These are phyloP conservation scores for Thalassiosira exigua DNA, from an alignment of 352 stramenopile species.

Conservation along the genomic window DNA sequence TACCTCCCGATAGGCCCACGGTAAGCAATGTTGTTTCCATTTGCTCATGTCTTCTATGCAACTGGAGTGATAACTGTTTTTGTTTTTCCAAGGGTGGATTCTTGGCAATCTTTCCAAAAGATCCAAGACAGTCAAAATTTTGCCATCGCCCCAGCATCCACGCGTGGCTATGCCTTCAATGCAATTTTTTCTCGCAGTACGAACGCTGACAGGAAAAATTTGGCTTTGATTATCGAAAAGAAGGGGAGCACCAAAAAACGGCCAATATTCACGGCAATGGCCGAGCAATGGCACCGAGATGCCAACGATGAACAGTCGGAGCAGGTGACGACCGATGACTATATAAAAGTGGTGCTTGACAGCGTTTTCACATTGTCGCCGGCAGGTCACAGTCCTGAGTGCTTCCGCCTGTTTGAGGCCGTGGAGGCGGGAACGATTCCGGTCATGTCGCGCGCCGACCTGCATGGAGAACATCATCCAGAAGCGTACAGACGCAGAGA, in stretches of 20 bases:
- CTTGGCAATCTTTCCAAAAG: constrained; percentile 2
- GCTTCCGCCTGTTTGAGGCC: constrained; percentile 66
- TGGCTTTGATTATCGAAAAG: background rate
- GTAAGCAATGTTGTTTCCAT: no score
- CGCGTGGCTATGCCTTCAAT: constrained; percentile 54
- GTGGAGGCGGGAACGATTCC: constrained; percentile 65
- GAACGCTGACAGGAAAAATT: background rate
- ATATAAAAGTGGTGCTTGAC: constrained; percentile 59
- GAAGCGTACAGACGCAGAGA: no score
- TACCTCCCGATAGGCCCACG: constrained; percentile 35
- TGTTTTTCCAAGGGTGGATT: constrained; percentile 23
- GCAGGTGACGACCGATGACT: constrained; percentile 43
- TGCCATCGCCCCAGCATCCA: constrained; percentile 21
- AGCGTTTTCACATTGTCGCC: constrained; percentile 65
- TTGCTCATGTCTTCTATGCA: no score
- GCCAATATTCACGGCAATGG: background rate
- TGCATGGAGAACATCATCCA: constrained; percentile 47
- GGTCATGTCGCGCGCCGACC: constrained; percentile 34
- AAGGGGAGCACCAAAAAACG: background rate
- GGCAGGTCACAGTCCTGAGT: constrained; percentile 69
- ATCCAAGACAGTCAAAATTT: background rate
- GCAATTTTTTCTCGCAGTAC: constrained; percentile 58
- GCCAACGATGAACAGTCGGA: constrained; percentile 12
- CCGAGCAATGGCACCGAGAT: constrained; percentile 7
- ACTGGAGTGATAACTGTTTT: no score